Evolutionary conservation across 83 land plant genomes (phyloP), one percentile per base, ranked within the genome.

Genomic region (Isoetes engelmannii): DNA sequence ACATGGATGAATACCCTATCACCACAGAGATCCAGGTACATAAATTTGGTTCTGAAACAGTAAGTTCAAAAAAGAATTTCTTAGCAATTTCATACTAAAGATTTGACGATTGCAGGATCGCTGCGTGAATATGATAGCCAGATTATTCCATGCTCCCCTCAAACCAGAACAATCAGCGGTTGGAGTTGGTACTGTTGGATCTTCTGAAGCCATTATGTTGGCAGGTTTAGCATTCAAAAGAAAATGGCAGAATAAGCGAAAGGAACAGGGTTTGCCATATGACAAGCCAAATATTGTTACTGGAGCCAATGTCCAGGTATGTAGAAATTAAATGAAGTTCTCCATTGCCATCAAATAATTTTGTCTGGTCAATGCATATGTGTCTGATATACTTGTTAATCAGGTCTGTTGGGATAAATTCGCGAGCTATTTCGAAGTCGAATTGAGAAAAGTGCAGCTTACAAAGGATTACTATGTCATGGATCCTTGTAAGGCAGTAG

Each of bases 1-100:
- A 86, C 71, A 86, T 84, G 88, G 88, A 84, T 63, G 89, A 84
- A 76, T 86, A 86, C 17, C 89, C 89, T 5, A 76, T 86, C 67
- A 86, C 89, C 69, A 86, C 89, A 43, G 89, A 86, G 79, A 75
- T 86, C 8, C 89, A 86, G 85, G 89, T 72, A 8, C 7, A 4
- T 43, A 15, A 8, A 28, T 28, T 28, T 28, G 2, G n/a, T n/a
- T n/a, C n/a, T n/a, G n/a, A 28, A 28, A 2, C 1, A 28, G 2
- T 28, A 2, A 28, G 2, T 2, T 28, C 37, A 28, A 28, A 2
- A 2, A 9, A 5, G 46, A 70, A n/a, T 63, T 4, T 3, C 43
- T 9, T 12, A 54, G n/a, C n/a, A 57, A 50, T 8, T 47, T 63
- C 48, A 47, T 12, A 3, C 0, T 50, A 9, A 13, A n/a, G n/a